Base-by-base conservation (phyloP, 2,329 filamentous ascomycete species). In the Elsinoe perseae region DNA sequence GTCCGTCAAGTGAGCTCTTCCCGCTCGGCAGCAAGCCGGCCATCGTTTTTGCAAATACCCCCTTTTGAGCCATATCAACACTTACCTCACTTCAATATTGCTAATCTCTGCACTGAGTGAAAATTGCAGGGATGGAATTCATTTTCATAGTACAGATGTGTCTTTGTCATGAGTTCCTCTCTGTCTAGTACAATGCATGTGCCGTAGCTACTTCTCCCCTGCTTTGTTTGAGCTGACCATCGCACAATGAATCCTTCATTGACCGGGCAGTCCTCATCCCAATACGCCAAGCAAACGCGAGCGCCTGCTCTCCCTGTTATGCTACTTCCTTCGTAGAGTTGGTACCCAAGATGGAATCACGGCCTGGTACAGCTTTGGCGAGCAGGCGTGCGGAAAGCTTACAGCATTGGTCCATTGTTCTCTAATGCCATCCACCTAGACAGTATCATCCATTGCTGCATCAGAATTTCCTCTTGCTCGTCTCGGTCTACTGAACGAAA, bases 1-100 rank as follows among this genome's bases (percentile, higher is more conserved):
- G 40, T 25, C 23, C 20, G 40, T 44, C 40, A 25, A 44, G 40
- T 44, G n/a, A 44, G 40, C 40, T 44, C n/a, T n/a, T n/a, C n/a
- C 40, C 40, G 20, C 25, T 25, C 21, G 40, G 40, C n/a, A 21
- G 20, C 40, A 44, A 44, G 40, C 9, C 8, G 6, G 40, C 14
- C 40, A 44, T 44, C 8, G n/a, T 12, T 12, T 18, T 23, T 3
- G 18, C 9, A 18, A 44, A 44, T 18, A 44, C 9, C 20, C 40
- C 40, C 23, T 25, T 44, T 14, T 25, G 20, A 23, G 20, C 40
- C 40, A 44, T 44, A 14, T 44, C 20, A 18, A 44, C 40, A 44
- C 40, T 20, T 44, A 44, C 21, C 18, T 44, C 12, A 12, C 12
- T 2, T 18, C 14, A 42, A 27, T 44, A 25, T 44, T 14, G 32